Conservation (phyloP, 139 green algal genomes). For the Auxenochlorella pyrenoidosa region DNA sequence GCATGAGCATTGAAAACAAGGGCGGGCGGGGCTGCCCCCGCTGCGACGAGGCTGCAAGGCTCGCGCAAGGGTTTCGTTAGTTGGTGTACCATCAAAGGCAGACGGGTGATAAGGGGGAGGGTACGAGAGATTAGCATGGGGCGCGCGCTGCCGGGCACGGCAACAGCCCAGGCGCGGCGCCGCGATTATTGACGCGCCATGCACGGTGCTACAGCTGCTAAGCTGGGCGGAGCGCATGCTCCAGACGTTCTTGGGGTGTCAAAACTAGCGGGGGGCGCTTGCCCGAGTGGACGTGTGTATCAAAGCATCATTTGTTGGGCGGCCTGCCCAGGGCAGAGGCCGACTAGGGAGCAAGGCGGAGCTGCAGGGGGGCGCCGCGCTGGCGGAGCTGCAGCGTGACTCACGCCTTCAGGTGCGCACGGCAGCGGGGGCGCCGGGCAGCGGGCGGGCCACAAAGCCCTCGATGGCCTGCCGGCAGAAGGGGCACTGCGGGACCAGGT, state of each 20-base stretch:
- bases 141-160: background rate
- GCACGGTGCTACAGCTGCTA: background rate
- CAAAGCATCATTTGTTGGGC: background rate
- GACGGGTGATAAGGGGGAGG: background rate
- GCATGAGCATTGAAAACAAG: no score
- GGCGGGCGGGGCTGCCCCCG: no score
- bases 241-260: background rate
- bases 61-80: background rate
- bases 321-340: background rate
- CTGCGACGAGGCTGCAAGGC: no score
- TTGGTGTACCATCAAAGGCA: background rate
- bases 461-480: conserved; percentile 52
- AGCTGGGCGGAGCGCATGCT: background rate
- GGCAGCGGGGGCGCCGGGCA: background rate
- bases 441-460: conserved; percentile 33
- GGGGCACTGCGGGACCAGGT: conserved; percentile 50
- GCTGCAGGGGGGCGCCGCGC: no score
- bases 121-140: background rate
- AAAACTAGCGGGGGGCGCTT: background rate
- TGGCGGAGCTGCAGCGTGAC: no score
- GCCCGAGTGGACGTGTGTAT: background rate
- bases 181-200: no score
- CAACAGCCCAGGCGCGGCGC: background rate
- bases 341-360: no score
- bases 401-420: background rate